Conservation (phyloP, 169 alveolate genomes). For the Besnoitia besnoiti region DNA sequence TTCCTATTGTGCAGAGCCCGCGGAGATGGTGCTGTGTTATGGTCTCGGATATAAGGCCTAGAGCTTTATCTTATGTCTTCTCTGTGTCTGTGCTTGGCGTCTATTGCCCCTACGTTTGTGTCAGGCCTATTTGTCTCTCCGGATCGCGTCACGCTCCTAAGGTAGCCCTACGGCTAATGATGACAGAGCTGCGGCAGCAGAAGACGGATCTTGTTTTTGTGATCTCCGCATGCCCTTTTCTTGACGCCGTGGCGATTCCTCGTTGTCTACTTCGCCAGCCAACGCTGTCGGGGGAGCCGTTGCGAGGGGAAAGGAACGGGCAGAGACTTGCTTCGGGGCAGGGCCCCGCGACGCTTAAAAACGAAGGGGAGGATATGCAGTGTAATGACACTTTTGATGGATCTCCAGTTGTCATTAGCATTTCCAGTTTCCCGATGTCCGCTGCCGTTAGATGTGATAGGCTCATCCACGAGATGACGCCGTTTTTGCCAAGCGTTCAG, state of each 20-base stretch:
- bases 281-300: neutral
- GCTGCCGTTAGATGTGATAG: constrained; percentile 14
- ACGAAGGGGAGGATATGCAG: neutral
- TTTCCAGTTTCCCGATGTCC: constrained; percentile 29
- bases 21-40: no score
- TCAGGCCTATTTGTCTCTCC: constrained; percentile 6
- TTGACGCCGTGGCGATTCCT: constrained; percentile 36
- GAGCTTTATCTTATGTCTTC: no score
- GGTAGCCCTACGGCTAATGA: neutral
- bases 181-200: neutral
- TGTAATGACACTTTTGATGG: neutral
- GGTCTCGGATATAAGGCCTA: no score
- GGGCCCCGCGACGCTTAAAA: neutral
- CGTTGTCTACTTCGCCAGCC: neutral
- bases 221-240: constrained; percentile 18
- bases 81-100: no score
- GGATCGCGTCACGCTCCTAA: constrained; percentile 31
- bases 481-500: neutral
- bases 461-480: neutral
- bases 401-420: neutral
- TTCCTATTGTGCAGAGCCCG: no score
- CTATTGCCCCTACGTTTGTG: no score
- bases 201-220: neutral
- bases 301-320: neutral
- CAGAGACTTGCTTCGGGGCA: neutral